Evolutionary conservation across 2,329 filamentous ascomycete species (phyloP), one percentile per base, ranked within the genome.

Genomic region (Aureobasidium musti): DNA sequence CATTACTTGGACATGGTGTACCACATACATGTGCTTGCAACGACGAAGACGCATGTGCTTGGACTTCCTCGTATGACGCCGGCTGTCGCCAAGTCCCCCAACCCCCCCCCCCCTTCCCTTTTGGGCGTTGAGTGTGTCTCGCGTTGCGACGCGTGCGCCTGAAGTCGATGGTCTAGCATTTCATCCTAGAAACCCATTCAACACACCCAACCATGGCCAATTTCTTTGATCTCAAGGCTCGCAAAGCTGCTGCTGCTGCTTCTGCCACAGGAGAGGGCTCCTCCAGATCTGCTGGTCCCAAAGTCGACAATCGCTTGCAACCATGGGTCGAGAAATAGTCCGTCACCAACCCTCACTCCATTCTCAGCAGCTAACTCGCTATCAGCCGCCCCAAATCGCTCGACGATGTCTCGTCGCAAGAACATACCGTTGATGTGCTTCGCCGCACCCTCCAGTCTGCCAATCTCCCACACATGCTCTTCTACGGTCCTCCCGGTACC

Each of bases 251-350:
- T 41, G 92, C 92, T 75, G 90, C 89, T 64, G 71, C 74, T n/a
- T 90, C 88, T 13, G 88, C 90, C n/a, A 26, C 57, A 33, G 84
- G 82, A 1, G 82, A 86, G 47, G 89, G 86, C 77, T 87, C 89
- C 52, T 84, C 84, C 63, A 96, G 94, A 78, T 78, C 83, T 65
- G 84, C 88, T 70, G 84, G 81, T 37, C 79, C 81, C 67, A 84
- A 82, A 74, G 89, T 86, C 75, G 87, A 90, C 35, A 84, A 84
- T 71, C 85, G 86, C 74, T 83, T 88, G 72, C 94, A 97, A 75
- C 95, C 95, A 73, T 99, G 95, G 95, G 94, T 98, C 63, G 95
- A 98, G 82, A 98, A 98, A 91, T 98, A 97, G 94, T 97, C 82
- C 66, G 76, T 49, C n/a, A 7, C 21, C 21, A 21, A 10, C 26